Evolutionary conservation across 257 asterid species (phyloP).

Genomic region (Agastache rugosa): DNA sequence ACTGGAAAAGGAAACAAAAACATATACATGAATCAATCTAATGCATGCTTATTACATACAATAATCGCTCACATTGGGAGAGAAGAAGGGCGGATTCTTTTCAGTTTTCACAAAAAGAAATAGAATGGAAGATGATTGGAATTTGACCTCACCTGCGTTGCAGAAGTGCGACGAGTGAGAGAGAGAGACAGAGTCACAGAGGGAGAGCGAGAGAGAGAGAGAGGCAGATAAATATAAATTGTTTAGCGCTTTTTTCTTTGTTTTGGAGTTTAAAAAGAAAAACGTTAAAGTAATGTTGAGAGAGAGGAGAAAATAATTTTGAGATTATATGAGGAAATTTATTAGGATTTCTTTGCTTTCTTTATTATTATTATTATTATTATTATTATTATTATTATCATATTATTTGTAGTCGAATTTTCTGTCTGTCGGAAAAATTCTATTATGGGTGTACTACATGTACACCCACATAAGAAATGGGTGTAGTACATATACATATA

Average conservation of each 20-base stretch:
- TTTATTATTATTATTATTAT: no score
- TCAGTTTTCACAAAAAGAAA: not conserved
- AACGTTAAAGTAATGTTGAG: not conserved
- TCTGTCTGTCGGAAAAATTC: no score
- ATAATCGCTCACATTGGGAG: not conserved
- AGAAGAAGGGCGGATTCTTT: not conserved
- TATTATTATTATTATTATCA: no score
- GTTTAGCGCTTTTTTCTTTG: not conserved
- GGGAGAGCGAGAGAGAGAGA: not conserved
- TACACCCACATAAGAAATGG: no score
- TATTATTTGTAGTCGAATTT: no score
- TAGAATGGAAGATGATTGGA: not conserved
- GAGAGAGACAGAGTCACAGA: conserved; percentile 1
- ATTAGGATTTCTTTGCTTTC: no score
- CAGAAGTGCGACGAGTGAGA: conserved; percentile 1
- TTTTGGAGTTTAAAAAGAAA: not conserved
- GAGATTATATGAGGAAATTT: no score
- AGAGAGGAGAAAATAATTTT: no score
- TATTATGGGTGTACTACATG: no score
- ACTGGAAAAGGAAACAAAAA: not conserved
- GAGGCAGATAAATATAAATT: not conserved
- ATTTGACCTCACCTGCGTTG: conserved; percentile 23
- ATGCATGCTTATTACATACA: conserved; percentile 3
- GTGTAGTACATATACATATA: no score
- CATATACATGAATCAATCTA: not conserved